Conservation (phyloP, 1,139 yeast genomes). For the Taphrina betulina region DNA sequence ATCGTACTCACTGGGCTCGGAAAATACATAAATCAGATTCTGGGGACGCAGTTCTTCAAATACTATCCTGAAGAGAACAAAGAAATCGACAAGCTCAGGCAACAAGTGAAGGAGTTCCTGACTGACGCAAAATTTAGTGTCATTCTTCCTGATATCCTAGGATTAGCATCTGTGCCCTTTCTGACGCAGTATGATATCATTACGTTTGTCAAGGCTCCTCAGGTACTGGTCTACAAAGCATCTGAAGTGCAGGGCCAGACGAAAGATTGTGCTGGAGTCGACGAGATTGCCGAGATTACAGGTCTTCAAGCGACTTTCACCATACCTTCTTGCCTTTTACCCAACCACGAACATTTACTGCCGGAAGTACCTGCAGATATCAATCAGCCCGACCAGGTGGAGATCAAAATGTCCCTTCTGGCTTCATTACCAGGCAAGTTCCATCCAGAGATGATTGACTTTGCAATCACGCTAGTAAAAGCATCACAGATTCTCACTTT, state of each 20-base stretch:
- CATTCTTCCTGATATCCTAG: conserved; percentile 16
- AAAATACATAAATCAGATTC: conserved; percentile 10
- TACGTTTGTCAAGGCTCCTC: conserved; percentile 17
- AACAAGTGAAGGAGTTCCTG: conserved; percentile 10
- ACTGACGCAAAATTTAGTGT: conserved; percentile 22
- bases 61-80: conserved; percentile 26
- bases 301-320: conserved; percentile 14
- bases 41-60: conserved; percentile 21
- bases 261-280: background rate
- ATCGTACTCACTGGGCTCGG: conserved; percentile 18
- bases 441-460: conserved; percentile 18
- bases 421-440: conserved; percentile 21
- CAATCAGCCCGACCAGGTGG: conserved; percentile 1
- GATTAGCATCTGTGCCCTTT: conserved; percentile 21
- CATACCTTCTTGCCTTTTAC: conserved; percentile 21
- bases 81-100: conserved; percentile 12
- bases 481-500: conserved; percentile 19
- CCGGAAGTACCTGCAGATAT: conserved; percentile 14
- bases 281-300: conserved; percentile 7
- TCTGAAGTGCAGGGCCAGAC: background rate
- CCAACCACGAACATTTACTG: conserved; percentile 22
- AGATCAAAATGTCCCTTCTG: conserved; percentile 20
- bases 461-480: conserved; percentile 19
- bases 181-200: conserved; percentile 23
- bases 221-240: background rate